Base-by-base conservation (phyloP, 257 asterid genomes). In the Galeopsis tetrahit region DNA sequence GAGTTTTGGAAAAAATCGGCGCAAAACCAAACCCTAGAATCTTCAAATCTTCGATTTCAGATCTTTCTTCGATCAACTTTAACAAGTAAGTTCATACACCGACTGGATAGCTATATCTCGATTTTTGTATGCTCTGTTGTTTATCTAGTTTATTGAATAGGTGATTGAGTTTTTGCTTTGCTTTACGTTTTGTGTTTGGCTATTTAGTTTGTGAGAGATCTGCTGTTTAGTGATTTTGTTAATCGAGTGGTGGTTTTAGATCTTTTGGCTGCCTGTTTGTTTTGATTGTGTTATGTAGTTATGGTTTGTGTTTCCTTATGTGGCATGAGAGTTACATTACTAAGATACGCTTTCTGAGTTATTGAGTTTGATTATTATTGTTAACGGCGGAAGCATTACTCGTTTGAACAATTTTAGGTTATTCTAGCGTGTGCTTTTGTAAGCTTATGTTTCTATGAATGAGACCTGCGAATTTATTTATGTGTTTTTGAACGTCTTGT, bases 1-100 rank as follows among this genome's bases (percentile, higher is more conserved):
- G 84, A 82, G 86, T 82, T 79, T 82, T 63, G 71, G 17, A 69
- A 48, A 21, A 68, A 68, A 34, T 63, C 40, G 1, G 35, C 57
- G 38, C 31, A 49, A 13, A 33, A 57, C 2, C 71, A 6, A n/a
- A 11, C 68, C 33, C 70, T 38, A 33, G 7, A 14, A 5, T 31
- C 64, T 56, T 43, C 32, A 2, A 13, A 35, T 60, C 59, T 65
- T 46, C 35, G 5, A 46, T 15, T 10, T 35, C 39, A 61, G 71
- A 63, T 55, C 60, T 55, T 78, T 59, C 15, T 33, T 1, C 21
- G 15, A 68, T 55, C 77, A 10, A 34, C 31, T 62, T 42, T 77
- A 33, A 68, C 72, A 77, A 77, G 85, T 81, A 70, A 60, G 40
- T 69, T 43, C 10, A 7, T 68, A 13, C 14, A 53, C 58, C 42